A percentile compares a stretch with the other conserved stretches of the same genome.
Evolutionary conservation across 2,329 filamentous ascomycete genomes (phyloP).

Genomic region (Colletotrichum tropicale): DNA sequence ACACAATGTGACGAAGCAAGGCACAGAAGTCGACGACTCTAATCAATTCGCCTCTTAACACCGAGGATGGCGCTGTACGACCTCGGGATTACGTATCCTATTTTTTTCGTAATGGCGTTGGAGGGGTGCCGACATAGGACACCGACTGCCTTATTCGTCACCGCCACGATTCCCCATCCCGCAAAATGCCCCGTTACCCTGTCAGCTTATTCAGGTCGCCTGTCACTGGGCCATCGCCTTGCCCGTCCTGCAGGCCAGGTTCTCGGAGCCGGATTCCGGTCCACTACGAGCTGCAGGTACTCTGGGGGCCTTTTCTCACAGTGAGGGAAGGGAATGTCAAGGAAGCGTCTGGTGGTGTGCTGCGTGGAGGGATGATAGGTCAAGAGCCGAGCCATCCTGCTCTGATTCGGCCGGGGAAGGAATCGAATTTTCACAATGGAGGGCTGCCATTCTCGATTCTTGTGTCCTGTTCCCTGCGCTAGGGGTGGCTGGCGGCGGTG

Average conservation of each 20-base stretch:
- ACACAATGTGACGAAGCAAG: neutral
- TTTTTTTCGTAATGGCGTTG: neutral
- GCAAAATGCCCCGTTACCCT: neutral
- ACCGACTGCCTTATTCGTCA: constrained; percentile 7
- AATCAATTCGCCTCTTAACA: constrained; percentile 3
- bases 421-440: neutral
- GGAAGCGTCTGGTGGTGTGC: neutral
- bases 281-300: constrained; percentile 1
- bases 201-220: constrained; percentile 15
- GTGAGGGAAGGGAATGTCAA: neutral
- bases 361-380: constrained; percentile 1
- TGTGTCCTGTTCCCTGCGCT: neutral
- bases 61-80: constrained; percentile 2
- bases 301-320: neutral
- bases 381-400: neutral
- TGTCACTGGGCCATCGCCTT: constrained; percentile 2
- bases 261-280: constrained; percentile 8
- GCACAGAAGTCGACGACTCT: neutral
- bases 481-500: neutral
- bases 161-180: neutral
- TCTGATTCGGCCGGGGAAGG: neutral
- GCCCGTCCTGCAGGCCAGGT: neutral
- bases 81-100: constrained; percentile 12
- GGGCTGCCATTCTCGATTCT: neutral
- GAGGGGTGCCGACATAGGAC: neutral